A percentile compares a stretch with the other conserved stretches of the same genome.
phyloP scores from a whole-genome alignment of 2,329 filamentous ascomycete genomes.

The Verticillium nubilum region DNA sequence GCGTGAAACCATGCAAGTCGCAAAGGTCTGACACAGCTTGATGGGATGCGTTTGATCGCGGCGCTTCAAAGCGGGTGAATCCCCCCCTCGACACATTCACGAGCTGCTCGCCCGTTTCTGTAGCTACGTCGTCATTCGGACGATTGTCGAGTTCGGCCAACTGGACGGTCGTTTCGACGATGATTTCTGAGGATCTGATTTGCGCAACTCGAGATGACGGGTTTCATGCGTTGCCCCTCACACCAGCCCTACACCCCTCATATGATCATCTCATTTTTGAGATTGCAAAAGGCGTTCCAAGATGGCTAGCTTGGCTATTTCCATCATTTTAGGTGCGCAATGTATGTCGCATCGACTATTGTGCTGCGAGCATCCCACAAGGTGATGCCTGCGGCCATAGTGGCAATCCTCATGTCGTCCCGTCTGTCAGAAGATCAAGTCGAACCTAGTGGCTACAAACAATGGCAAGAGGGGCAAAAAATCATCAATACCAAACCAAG shows the following conservation, averaged over 20 bases:
- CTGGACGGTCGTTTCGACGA: not conserved
- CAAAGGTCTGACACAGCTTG: constrained; percentile 21
- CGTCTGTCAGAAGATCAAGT: not conserved
- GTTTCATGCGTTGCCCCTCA: not conserved
- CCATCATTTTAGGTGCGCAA: not conserved
- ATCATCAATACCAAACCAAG: not conserved
- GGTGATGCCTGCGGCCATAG: not conserved
- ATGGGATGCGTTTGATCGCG: constrained; percentile 21
- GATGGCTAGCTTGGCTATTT: not conserved
- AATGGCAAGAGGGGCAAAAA: not conserved
- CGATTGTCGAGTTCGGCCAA: not conserved
- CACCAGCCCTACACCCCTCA: not conserved
- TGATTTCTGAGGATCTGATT: not conserved
- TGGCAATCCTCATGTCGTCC: not conserved
- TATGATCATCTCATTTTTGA: not conserved
- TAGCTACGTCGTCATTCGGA: not conserved
- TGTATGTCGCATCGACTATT: not conserved
- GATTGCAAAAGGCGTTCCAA: not conserved
- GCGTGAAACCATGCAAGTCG: constrained; percentile 23
- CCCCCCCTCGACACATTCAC: not conserved
- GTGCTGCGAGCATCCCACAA: not conserved
- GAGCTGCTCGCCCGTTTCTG: not conserved
- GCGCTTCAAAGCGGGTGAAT: constrained; percentile 12
- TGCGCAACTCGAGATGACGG: not conserved
- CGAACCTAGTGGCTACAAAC: not conserved